These are phyloP conservation scores for Powellomyces hirtus DNA, from an alignment of 192 early-diverging fungal genomes.

Conservation along the genomic window DNA sequence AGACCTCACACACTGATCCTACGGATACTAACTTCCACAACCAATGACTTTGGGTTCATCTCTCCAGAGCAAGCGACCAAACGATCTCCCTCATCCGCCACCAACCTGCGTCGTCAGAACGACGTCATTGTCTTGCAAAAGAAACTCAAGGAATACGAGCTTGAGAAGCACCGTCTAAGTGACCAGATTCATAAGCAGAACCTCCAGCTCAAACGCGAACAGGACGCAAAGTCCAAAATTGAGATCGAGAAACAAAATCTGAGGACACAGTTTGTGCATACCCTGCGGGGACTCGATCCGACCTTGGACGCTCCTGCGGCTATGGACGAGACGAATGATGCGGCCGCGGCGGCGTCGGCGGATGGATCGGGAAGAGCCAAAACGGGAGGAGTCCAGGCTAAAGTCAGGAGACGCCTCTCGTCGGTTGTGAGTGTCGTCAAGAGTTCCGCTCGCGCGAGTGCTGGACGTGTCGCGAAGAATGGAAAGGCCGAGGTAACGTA, in stretches of 20 bases:
- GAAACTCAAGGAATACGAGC: constrained; percentile 16
- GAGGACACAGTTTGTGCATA: constrained; percentile 22
- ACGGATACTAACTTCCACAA: background rate
- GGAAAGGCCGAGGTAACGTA: too few species aligned
- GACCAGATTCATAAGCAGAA: background rate
- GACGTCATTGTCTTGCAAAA: constrained; percentile 6
- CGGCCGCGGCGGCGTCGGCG: background rate
- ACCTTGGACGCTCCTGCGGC: background rate
- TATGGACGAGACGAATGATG: background rate
- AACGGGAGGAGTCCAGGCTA: background rate
- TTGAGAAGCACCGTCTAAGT: constrained; percentile 13
- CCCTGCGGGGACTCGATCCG: background rate
- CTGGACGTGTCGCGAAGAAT: too few species aligned
- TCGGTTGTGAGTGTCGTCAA: too few species aligned
- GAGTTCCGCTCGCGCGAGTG: too few species aligned
- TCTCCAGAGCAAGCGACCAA: constrained; percentile 7
- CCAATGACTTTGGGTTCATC: too few species aligned
- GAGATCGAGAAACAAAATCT: constrained; percentile 6
- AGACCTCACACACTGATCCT: background rate
- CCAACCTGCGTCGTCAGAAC: constrained; percentile 11
- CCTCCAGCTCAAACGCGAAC: constrained; percentile 9
- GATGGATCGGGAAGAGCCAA: background rate
- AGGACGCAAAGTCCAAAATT: constrained; percentile 5
- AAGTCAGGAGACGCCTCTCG: too few species aligned
- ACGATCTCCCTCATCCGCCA: constrained; percentile 7